Evolutionary conservation across 306 rosid species (phyloP).

Genomic region (Vigna trinervia): DNA sequence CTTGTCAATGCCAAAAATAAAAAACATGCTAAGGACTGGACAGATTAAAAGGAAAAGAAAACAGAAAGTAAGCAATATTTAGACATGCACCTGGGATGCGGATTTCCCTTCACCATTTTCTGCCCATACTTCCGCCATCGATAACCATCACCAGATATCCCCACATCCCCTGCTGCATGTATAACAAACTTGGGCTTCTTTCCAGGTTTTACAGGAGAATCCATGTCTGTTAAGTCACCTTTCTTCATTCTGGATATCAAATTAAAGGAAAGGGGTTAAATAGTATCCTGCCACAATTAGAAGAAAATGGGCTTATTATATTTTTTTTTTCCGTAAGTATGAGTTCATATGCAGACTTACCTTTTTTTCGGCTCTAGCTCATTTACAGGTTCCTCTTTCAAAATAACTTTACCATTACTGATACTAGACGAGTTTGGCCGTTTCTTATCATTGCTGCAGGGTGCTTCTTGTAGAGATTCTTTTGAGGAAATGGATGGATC

Average conservation of each 20-base stretch:
- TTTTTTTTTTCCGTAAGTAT: neutral
- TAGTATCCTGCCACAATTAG: constrained; percentile 29
- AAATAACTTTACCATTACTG: constrained; percentile 54
- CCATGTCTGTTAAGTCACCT: constrained; percentile 55
- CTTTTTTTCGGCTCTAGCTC: constrained; percentile 73
- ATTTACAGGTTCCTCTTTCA: constrained; percentile 68
- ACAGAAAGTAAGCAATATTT: constrained; percentile 11
- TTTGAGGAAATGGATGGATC: constrained; percentile 65
- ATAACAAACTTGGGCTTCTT: constrained; percentile 84
- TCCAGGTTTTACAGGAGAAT: constrained; percentile 59
- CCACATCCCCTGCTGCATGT: constrained; percentile 95
- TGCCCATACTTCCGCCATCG: constrained; percentile 99
- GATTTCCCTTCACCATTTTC: constrained; percentile 98
- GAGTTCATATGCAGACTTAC: constrained; percentile 56
- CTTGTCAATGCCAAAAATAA: constrained; percentile 30
- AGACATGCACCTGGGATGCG: constrained; percentile 79
- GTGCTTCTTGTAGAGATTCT: constrained; percentile 57
- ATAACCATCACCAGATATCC: constrained; percentile 93
- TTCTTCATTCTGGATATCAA: constrained; percentile 79
- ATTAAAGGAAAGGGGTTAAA: constrained; percentile 46
- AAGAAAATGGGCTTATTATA: constrained; percentile 16
- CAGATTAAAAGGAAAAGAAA: constrained; percentile 15
- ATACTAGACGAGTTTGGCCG: constrained; percentile 52
- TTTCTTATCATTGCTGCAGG: constrained; percentile 60
- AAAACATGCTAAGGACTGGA: constrained; percentile 27